phyloP scores from a whole-genome alignment of 192 early-diverging fungal genomes.

The Powellomyces hirtus region DNA sequence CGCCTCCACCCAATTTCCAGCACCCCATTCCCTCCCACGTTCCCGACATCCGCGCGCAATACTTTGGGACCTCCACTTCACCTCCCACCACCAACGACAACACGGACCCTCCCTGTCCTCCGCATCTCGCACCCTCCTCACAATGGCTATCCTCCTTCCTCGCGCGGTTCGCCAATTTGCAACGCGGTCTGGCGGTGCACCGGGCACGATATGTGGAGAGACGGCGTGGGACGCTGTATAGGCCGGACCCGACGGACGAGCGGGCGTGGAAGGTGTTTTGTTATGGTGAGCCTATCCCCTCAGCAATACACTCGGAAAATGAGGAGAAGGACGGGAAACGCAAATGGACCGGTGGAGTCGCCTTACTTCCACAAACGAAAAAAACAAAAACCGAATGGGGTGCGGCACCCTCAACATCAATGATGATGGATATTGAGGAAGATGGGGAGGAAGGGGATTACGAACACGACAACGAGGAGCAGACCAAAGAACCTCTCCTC shows the following conservation, averaged over 20 bases:
- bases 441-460: neutral
- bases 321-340: neutral
- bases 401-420: neutral
- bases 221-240: too few relatives aligned
- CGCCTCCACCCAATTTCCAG: neutral
- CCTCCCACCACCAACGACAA: neutral
- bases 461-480: neutral
- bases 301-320: neutral
- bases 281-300: conserved; percentile 4
- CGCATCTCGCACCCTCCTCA: neutral
- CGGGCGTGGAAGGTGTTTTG: conserved; percentile 19
- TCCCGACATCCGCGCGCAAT: conserved; percentile 11
- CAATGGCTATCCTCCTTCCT: conserved; percentile 17
- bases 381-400: neutral
- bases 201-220: neutral
- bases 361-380: neutral
- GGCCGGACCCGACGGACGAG: neutral
- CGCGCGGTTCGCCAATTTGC: neutral
- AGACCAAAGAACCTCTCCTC: neutral
- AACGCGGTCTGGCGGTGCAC: neutral
- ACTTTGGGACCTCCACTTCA: conserved; percentile 1
- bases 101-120: neutral
- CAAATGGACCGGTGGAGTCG: neutral
- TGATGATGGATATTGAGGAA: neutral
- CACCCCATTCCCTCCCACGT: neutral